phyloP scores from a whole-genome alignment of 1,284 basidiomycete genomes.

The Naganishia cerealis region DNA sequence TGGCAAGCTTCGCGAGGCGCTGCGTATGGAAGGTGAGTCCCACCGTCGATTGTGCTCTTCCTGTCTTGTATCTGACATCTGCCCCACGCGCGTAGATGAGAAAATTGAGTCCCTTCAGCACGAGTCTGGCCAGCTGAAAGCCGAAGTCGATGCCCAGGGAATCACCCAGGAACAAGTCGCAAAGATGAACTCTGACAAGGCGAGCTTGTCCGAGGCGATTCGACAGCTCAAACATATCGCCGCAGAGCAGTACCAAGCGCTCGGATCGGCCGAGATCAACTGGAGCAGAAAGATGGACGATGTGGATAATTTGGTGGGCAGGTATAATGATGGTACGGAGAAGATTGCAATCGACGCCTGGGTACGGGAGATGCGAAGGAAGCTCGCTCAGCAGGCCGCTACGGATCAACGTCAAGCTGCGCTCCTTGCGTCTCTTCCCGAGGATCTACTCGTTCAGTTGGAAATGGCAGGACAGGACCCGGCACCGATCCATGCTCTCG shows the following conservation, averaged over 20 bases:
- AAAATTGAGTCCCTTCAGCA: conserved; percentile 63
- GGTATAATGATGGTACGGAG: conserved; percentile 69
- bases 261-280: conserved; percentile 71
- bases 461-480: conserved; percentile 56
- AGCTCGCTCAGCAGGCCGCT: conserved; percentile 61
- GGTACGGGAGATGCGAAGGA: conserved; percentile 57
- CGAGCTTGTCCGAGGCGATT: conserved; percentile 66
- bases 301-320: conserved; percentile 73
- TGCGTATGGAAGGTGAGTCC: conserved; percentile 45
- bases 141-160: conserved; percentile 75
- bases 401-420: conserved; percentile 68
- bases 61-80: neutral
- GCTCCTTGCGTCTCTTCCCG: conserved; percentile 67
- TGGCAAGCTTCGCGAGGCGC: conserved; percentile 38
- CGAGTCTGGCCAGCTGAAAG: conserved; percentile 65
- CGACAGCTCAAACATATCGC: conserved; percentile 74
- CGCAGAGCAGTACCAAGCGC: conserved; percentile 62
- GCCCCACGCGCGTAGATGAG: conserved; percentile 12
- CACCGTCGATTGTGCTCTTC: neutral
- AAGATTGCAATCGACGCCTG: conserved; percentile 67
- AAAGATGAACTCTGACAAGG: conserved; percentile 81
- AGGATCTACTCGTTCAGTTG: conserved; percentile 68
- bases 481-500: conserved; percentile 22
- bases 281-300: conserved; percentile 72
- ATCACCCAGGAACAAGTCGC: conserved; percentile 78